Conservation (phyloP, 371 early-diverging fungal species). For the Rhizopus delemar region DNA sequence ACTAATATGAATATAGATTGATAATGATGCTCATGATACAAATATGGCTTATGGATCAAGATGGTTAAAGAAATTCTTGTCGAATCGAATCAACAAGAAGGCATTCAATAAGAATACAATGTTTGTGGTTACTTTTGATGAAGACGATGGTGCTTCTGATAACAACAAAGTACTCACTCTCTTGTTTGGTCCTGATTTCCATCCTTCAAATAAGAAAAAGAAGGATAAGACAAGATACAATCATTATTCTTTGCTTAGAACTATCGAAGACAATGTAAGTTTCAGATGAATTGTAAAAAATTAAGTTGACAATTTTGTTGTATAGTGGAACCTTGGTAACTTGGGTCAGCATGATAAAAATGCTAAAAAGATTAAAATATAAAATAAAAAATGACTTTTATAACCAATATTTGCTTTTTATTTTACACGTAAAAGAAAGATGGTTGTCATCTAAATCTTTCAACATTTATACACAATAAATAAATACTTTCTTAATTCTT, state of each 20-base stretch:
- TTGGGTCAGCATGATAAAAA: conserved; percentile 52
- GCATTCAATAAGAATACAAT: conserved; percentile 54
- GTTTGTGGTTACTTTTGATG: conserved; percentile 59
- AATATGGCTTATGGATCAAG: conserved; percentile 46
- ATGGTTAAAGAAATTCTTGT: conserved; percentile 60
- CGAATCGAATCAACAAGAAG: conserved; percentile 50
- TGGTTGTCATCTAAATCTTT: too few relatives aligned
- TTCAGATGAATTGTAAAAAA: too few relatives aligned
- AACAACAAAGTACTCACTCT: conserved; percentile 51
- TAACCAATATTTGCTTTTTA: too few relatives aligned
- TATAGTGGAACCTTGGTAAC: conserved; percentile 55
- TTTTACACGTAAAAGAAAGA: too few relatives aligned
- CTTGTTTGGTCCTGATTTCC: conserved; percentile 56
- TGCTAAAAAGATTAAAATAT: conserved; percentile 13
- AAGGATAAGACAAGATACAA: conserved; percentile 56
- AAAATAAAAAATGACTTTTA: not conserved
- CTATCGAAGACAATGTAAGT: conserved; percentile 54
- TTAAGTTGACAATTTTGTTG: too few relatives aligned
- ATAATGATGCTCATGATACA: conserved; percentile 63
- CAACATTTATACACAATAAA: not conserved
- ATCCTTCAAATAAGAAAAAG: conserved; percentile 26
- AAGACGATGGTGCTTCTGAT: conserved; percentile 44
- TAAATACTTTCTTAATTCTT: conserved; percentile 24
- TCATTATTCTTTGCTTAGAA: conserved; percentile 65
- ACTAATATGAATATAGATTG: conserved; percentile 19